phyloP scores from a whole-genome alignment of 2,329 filamentous ascomycete species.

The Proliferodiscus dingleyae region DNA sequence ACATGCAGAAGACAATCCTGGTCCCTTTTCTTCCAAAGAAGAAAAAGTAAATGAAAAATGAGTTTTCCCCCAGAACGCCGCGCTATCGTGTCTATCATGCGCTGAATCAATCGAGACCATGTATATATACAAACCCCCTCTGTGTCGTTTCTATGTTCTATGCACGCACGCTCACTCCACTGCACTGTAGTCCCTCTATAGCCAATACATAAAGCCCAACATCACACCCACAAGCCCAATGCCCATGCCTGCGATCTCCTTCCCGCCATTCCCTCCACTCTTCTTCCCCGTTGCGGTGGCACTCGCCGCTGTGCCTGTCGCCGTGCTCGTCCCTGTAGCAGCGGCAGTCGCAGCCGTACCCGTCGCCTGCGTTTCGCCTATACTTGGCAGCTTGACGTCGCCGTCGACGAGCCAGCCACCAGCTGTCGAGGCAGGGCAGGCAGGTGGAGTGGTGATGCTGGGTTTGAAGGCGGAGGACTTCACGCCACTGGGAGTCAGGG shows the following conservation, averaged over 20 bases:
- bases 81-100: slow-evolving; percentile 21
- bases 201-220: slow-evolving; percentile 47
- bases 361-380: slow-evolving; percentile 42
- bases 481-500: slow-evolving; percentile 64
- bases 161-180: neutral
- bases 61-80: slow-evolving; percentile 13
- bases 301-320: slow-evolving; percentile 33
- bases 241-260: slow-evolving; percentile 46
- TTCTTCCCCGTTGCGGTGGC: slow-evolving; percentile 33
- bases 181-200: slow-evolving; percentile 31
- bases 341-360: slow-evolving; percentile 11
- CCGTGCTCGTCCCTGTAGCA: slow-evolving; percentile 21
- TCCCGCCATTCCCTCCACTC: slow-evolving; percentile 39
- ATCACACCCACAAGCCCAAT: slow-evolving; percentile 46
- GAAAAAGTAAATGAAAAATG: neutral
- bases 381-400: slow-evolving; percentile 61
- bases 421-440: slow-evolving; percentile 65
- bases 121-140: slow-evolving; percentile 6
- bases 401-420: slow-evolving; percentile 71
- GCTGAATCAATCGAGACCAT: slow-evolving; percentile 14
- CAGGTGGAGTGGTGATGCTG: slow-evolving; percentile 51
- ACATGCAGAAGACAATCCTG: neutral
- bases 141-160: neutral
- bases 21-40: neutral
- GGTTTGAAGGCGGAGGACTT: slow-evolving; percentile 61